Conservation (phyloP, 805 yeast species). For the Lipomyces mesembrius region DNA sequence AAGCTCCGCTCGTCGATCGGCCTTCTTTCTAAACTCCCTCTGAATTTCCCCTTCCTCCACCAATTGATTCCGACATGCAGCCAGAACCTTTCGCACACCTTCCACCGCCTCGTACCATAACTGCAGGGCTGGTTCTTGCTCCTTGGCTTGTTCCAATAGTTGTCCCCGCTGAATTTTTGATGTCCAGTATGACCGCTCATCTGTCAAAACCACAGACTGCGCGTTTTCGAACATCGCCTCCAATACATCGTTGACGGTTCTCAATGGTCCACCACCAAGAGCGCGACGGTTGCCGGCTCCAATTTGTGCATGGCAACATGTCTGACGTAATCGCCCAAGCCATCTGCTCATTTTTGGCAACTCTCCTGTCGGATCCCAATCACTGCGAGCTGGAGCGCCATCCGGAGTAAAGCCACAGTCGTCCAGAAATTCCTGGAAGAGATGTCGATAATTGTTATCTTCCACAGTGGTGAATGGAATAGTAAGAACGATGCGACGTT, state of each 20-base stretch:
- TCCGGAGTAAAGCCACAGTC: conserved; percentile 52
- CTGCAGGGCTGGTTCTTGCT: conserved; percentile 57
- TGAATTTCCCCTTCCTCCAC: conserved; percentile 36
- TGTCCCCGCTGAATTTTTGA: conserved; percentile 67
- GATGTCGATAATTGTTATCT: conserved; percentile 75
- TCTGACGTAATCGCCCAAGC: conserved; percentile 70
- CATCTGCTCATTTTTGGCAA: conserved; percentile 56
- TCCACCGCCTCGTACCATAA: conserved; percentile 52
- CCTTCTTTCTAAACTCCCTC: conserved; percentile 25
- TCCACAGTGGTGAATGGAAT: conserved; percentile 83
- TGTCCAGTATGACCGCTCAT: conserved; percentile 56
- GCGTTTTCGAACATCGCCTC: conserved; percentile 65
- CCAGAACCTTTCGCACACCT: conserved; percentile 42
- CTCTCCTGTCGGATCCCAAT: conserved; percentile 33
- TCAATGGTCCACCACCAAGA: conserved; percentile 44
- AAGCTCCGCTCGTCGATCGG: conserved; percentile 8
- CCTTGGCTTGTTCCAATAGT: conserved; percentile 60
- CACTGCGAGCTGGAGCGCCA: conserved; percentile 29
- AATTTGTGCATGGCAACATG: conserved; percentile 75
- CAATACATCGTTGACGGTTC: conserved; percentile 71
- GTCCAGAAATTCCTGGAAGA: conserved; percentile 62
- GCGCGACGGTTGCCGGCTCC: conserved; percentile 43
- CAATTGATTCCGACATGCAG: conserved; percentile 34
- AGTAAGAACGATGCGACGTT: conserved; percentile 67
- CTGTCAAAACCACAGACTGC: conserved; percentile 52